A percentile compares a stretch with the other conserved stretches of the same genome.
phyloP scores from a whole-genome alignment of 768 basidiomycete genomes.

The Russula brevipes region DNA sequence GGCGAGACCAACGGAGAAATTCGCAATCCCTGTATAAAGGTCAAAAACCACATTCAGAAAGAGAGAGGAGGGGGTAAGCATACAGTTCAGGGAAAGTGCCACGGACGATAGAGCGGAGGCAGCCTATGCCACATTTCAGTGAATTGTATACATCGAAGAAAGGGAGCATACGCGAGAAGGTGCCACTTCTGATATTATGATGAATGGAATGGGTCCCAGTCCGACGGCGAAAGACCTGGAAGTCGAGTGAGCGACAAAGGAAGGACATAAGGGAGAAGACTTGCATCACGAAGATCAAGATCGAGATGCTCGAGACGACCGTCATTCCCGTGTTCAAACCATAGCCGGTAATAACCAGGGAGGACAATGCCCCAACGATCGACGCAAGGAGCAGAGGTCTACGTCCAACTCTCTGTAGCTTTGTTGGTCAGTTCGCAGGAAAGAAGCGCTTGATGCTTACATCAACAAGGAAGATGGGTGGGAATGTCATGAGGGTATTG shows the following conservation, averaged over 20 bases:
- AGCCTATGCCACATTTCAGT: conserved; percentile 22
- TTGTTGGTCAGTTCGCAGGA: not conserved
- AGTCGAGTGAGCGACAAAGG: not conserved
- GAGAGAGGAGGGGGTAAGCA: not conserved
- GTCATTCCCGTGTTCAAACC: conserved; percentile 60
- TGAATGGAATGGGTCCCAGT: conserved; percentile 88
- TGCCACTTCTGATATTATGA: conserved; percentile 87
- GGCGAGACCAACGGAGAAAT: conserved; percentile 77
- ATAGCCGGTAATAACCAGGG: conserved; percentile 61
- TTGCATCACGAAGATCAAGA: conserved; percentile 77
- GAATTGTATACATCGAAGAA: not conserved
- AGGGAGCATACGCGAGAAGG: conserved; percentile 59
- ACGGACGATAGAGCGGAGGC: conserved; percentile 30
- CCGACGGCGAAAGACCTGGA: conserved; percentile 81
- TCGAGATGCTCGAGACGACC: conserved; percentile 63
- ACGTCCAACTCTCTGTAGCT: conserved; percentile 61
- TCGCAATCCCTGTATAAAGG: conserved; percentile 60
- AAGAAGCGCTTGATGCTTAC: conserved; percentile 37
- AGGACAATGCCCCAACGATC: conserved; percentile 56
- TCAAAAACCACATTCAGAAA: not conserved
- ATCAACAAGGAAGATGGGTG: conserved; percentile 83
- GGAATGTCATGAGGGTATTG: conserved; percentile 79
- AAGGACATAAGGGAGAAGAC: conserved; percentile 22
- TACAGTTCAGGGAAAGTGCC: conserved; percentile 30
- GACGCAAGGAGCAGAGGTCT: conserved; percentile 65